These are phyloP conservation scores for Exophiala aquamarina DNA, from an alignment of 2,329 filamentous ascomycete genomes.

Conservation along the genomic window DNA sequence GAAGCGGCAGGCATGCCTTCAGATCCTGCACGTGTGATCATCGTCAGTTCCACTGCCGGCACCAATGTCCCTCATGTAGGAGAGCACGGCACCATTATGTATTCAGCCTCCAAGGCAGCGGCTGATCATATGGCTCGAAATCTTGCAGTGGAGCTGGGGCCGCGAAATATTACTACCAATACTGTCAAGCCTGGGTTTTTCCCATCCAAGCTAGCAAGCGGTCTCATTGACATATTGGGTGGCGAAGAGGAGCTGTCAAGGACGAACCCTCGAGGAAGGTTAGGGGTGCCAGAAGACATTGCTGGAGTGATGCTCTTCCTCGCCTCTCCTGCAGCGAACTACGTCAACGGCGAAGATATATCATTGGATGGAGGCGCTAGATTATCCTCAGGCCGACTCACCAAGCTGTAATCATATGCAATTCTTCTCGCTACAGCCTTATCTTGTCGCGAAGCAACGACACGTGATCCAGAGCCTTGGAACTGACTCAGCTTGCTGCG, in stretches of 20 bases:
- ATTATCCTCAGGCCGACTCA: not conserved
- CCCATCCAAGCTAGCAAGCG: conserved; percentile 64
- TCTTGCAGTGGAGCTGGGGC: conserved; percentile 68
- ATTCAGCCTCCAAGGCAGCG: conserved; percentile 72
- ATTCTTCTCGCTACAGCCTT: not conserved
- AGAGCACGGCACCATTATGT: conserved; percentile 46
- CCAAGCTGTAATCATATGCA: not conserved
- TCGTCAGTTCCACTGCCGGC: conserved; percentile 38
- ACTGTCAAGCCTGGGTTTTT: conserved; percentile 63
- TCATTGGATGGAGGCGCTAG: conserved; percentile 13
- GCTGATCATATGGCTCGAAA: conserved; percentile 73
- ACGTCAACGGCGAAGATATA: conserved; percentile 10
- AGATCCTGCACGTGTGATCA: conserved; percentile 39
- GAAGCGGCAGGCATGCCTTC: conserved; percentile 31
- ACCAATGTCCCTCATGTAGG: conserved; percentile 38
- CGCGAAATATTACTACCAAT: conserved; percentile 66
- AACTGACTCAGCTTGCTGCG: too few species aligned
- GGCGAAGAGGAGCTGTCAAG: conserved; percentile 55
- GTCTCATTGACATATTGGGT: conserved; percentile 38
- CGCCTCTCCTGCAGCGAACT: conserved; percentile 16
- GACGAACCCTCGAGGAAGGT: conserved; percentile 63
- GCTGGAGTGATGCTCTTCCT: conserved; percentile 74
- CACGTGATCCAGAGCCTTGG: too few species aligned
- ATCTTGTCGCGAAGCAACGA: not conserved
- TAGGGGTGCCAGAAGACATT: conserved; percentile 74